A percentile compares a stretch with the other conserved stretches of the same genome.
phyloP scores from a whole-genome alignment of 2,329 filamentous ascomycete species.

The Lecanicillium sp. region DNA sequence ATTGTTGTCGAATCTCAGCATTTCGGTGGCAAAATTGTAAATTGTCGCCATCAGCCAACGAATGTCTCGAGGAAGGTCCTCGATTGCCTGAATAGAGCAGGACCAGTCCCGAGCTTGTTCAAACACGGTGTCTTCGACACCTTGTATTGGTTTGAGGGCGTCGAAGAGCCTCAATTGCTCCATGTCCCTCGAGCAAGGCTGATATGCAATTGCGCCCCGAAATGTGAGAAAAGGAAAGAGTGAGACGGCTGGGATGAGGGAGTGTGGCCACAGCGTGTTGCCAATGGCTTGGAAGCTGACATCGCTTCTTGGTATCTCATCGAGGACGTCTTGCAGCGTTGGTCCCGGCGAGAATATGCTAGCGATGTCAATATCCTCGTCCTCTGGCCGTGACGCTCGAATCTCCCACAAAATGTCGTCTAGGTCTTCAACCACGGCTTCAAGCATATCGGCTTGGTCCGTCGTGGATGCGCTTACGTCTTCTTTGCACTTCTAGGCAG shows the following conservation, averaged over 20 bases:
- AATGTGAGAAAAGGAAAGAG: constrained; percentile 21
- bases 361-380: constrained; percentile 2
- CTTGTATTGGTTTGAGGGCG: constrained; percentile 14
- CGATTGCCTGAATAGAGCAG: constrained; percentile 18
- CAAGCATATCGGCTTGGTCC: not conserved
- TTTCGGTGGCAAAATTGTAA: constrained; percentile 22
- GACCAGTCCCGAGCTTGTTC: constrained; percentile 22
- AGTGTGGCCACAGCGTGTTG: constrained; percentile 16
- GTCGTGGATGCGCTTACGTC: constrained; percentile 12
- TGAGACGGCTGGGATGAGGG: constrained; percentile 12
- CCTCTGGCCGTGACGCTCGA: not conserved
- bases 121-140: constrained; percentile 17
- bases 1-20: constrained; percentile 14
- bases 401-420: not conserved
- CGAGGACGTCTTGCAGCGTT: not conserved
- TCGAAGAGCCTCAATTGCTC: constrained; percentile 15
- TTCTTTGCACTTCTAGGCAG: constrained; percentile 13
- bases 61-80: constrained; percentile 18
- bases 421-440: not conserved
- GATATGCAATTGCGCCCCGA: constrained; percentile 16
- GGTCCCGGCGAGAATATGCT: too few relatives aligned
- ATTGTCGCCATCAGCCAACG: constrained; percentile 23
- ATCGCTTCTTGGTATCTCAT: constrained; percentile 16
- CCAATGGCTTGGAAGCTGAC: constrained; percentile 15
- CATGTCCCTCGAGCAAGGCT: constrained; percentile 20